Conservation (phyloP, 2,329 filamentous ascomycete genomes). For the Ophiostoma tasmaniense region DNA sequence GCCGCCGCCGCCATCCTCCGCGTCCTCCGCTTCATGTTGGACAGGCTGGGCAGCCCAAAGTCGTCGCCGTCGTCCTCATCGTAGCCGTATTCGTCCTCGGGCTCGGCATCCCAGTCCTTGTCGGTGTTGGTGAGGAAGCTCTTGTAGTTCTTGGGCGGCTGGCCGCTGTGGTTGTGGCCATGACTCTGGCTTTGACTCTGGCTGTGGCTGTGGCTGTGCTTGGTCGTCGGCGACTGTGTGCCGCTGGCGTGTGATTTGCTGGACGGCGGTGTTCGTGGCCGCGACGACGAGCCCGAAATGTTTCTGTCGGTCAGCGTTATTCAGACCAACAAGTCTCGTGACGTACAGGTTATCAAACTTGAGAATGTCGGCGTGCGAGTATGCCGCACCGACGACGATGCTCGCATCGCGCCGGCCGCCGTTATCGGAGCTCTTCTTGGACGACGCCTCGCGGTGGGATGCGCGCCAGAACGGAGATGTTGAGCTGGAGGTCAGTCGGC, state of each 20-base stretch:
- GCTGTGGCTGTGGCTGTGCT: constrained; percentile 38
- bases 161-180: background rate
- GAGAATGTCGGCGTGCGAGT: constrained; percentile 91
- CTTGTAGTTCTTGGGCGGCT: constrained; percentile 57
- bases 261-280: constrained; percentile 68
- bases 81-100: constrained; percentile 68
- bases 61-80: constrained; percentile 81
- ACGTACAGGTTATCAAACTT: constrained; percentile 71
- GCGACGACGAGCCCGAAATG: constrained; percentile 50
- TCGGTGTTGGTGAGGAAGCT: constrained; percentile 75
- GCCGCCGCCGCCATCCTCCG: constrained; percentile 41
- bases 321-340: constrained; percentile 44
- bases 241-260: constrained; percentile 23
- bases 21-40: constrained; percentile 75
- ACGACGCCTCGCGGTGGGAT: constrained; percentile 38
- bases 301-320: constrained; percentile 37
- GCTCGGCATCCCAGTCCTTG: constrained; percentile 68
- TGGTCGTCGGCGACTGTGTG: constrained; percentile 36
- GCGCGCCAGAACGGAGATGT: constrained; percentile 82
- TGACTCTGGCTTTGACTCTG: background rate
- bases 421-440: constrained; percentile 41
- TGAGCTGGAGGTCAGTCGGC: constrained; percentile 47
- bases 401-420: constrained; percentile 43
- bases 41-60: constrained; percentile 86
- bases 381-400: constrained; percentile 84